Evolutionary conservation across 805 yeast genomes (phyloP), one percentile per base, ranked within the genome.

Genomic region (Hanseniaspora nectarophila): DNA sequence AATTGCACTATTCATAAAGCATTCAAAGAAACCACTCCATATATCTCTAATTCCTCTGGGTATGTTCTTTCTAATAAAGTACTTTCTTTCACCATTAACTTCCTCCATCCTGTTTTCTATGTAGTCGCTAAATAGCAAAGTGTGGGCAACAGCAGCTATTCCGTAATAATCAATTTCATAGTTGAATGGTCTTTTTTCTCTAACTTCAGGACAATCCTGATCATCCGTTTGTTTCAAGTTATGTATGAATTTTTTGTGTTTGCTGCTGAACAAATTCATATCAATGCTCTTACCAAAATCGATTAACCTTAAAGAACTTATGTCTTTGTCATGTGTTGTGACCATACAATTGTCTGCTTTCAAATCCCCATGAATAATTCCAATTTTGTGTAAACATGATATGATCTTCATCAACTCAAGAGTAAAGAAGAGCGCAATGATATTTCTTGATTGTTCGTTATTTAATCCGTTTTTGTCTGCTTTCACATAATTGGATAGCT

Each of bases 311-410:
- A 37, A 21, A 5, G 26, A 37, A 20, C 26, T 21, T 8, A 37
- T 37, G 26, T 20, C 40, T 5, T 21, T 18, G 18, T 37, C 26
- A 8, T 21, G 52, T 5, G 9, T 29, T 37, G 83, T 66, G 0
- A 86, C 61, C 94, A 88, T 83, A 57, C 92, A 84, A 61, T 87
- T 88, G 56, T 85, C 95, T 0, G 95, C 82, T 61, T 83, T 85
- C 51, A 88, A 64, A 62, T 88, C 95, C 1, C 95, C 94, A 67
- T 88, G 96, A 12, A 88, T 70, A 1, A 88, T 78, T 0, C 81
- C 81, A 15, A 74, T 64, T 0, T 65, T 63, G 60, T 88, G 96
- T n/a, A 89, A 64, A 2, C 68, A 63, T 48, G 78, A 80, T 5
- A 86, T 65, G 0, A 77, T 71, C 39, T 76, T 71, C 43, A 88